Evolutionary conservation across 495 filamentous ascomycete genomes (phyloP), one percentile per base, ranked within the genome.

Genomic region (Penicillium parvum): DNA sequence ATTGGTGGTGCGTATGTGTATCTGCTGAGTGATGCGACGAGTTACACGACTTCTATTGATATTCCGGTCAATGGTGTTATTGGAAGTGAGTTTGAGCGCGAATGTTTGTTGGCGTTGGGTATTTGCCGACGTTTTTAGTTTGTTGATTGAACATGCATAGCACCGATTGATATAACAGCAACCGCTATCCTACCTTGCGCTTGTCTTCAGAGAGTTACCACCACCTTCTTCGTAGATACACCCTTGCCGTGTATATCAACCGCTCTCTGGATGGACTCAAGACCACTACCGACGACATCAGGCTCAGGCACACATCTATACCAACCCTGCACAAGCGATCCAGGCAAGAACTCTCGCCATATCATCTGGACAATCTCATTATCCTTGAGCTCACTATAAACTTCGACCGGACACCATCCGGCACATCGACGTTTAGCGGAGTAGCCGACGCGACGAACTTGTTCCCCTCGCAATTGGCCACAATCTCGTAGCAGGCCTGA

Each of bases 1-100:
- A 47, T 50, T 69, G 4, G 68, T 8, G 65, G 64, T 21, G 68
- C 66, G 0, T 72, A 67, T 52, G 65, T 69, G 34, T 72, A 69
- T 41, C 47, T 72, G 30, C 41, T 69, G 23, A 63, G 60, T 41
- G 68, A 69, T 30, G 59, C 55, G 7, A 61, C 66, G n/a, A 63
- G 58, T 33, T 70, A 70, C 33, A 70, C 66, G 0, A 70, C 66
- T 11, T 60, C 58, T 1, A 68, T 70, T 52, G 64, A 69, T 51
- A 65, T 66, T 32, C 66, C 66, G 1, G 60, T 70, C 7, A 58
- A 60, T 26, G 60, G 57, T 11, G 57, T 60, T 18, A 53, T 63
- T 60, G 60, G 55, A 19, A 58, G 58, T 58, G 47, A 51, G 57
- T 57, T 3, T 28, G 7, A 4, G 12, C 9, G 26, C 8, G 4